Percentiles rank a stretch among this genome's conserved stretches.
Conservation (phyloP, 495 filamentous ascomycete species). For the Bacidia rubella region DNA sequence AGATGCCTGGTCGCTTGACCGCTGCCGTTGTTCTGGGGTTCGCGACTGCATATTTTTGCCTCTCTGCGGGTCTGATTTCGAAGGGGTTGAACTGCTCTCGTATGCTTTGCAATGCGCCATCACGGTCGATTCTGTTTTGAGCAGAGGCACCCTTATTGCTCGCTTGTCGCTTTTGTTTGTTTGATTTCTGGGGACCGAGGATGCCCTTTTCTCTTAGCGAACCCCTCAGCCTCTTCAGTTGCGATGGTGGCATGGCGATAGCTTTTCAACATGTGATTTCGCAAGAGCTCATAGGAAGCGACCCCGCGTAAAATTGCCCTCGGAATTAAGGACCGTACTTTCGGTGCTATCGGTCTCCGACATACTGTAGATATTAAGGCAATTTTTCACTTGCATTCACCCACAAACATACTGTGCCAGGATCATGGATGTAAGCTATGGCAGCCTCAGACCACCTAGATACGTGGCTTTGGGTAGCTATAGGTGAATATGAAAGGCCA, state of each 20-base stretch:
- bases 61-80: slow-evolving; percentile 62
- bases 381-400: not conserved
- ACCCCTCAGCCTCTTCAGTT: slow-evolving; percentile 87
- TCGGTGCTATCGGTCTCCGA: too few relatives aligned
- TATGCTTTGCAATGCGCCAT: slow-evolving; percentile 64
- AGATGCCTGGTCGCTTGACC: slow-evolving; percentile 59
- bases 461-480: slow-evolving; percentile 11
- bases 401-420: not conserved
- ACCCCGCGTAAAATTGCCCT: not conserved
- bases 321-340: not conserved
- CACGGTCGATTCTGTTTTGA: slow-evolving; percentile 57
- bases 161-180: slow-evolving; percentile 73
- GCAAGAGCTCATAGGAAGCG: not conserved
- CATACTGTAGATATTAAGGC: too few relatives aligned
- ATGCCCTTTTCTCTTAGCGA: slow-evolving; percentile 80
- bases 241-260: slow-evolving; percentile 72
- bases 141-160: slow-evolving; percentile 47
- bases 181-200: slow-evolving; percentile 75
- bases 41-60: slow-evolving; percentile 60
- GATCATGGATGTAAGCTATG: slow-evolving; percentile 1
- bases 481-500: slow-evolving; percentile 10
- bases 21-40: slow-evolving; percentile 36
- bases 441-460: slow-evolving; percentile 5
- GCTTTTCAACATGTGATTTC: not conserved
- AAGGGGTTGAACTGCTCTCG: slow-evolving; percentile 96